Percentiles rank a stretch among this genome's conserved stretches.
Evolutionary conservation across 352 stramenopile species (phyloP).

Genomic region (Phytopythium vexans): DNA sequence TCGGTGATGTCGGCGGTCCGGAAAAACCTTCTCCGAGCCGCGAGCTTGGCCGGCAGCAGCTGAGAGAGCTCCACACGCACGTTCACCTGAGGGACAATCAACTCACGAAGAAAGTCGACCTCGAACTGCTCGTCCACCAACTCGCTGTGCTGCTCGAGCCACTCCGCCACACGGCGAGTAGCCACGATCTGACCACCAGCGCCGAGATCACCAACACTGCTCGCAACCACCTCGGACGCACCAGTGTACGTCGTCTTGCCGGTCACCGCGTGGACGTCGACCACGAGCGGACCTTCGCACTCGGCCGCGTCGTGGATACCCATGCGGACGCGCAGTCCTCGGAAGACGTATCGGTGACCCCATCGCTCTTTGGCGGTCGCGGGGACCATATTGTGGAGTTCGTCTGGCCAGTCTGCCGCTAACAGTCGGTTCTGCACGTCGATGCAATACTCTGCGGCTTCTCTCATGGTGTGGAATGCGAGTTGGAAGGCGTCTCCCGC

Average conservation of each 20-base stretch:
- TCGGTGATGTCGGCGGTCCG: no score
- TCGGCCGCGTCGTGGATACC: conserved; percentile 34
- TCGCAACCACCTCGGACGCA: conserved; percentile 41
- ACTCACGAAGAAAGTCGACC: conserved; percentile 21
- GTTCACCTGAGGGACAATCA: conserved; percentile 26
- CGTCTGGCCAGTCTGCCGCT: conserved; percentile 45
- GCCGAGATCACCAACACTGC: conserved; percentile 44
- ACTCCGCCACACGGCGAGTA: conserved; percentile 38
- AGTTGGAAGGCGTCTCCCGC: conserved; percentile 61
- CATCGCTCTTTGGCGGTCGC: conserved; percentile 29
- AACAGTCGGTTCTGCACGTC: conserved; percentile 41
- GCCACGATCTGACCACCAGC: conserved; percentile 50
- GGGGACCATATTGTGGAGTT: conserved; percentile 34
- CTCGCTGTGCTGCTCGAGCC: conserved; percentile 18
- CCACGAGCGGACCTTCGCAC: conserved; percentile 25
- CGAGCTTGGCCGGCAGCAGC: no score
- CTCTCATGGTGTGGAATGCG: conserved; percentile 49
- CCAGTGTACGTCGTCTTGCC: conserved; percentile 40
- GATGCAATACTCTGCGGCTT: conserved; percentile 50
- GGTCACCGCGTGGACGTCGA: conserved; percentile 39
- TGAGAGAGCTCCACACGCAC: conserved; percentile 25
- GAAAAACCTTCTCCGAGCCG: no score
- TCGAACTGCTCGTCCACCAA: conserved; percentile 17
- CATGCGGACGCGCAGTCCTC: conserved; percentile 45
- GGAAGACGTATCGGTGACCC: conserved; percentile 26